Conservation (phyloP, 208 protist species). For the Wallacemonas sp. region DNA sequence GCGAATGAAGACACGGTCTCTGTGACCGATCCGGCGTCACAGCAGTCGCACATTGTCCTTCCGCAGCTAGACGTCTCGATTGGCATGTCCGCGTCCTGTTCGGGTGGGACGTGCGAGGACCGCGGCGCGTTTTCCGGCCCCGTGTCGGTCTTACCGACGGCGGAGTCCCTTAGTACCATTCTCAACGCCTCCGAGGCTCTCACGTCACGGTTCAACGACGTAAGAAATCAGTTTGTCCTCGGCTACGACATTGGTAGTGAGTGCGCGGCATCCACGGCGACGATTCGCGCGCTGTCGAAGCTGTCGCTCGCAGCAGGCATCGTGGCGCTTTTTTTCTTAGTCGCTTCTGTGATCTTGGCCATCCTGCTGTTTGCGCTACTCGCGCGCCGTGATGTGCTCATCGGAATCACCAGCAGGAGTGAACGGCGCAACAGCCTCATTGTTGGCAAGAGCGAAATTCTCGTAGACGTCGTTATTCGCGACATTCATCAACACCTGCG, state of each 20-base stretch:
- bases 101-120: slow-evolving; percentile 27
- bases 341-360: slow-evolving; percentile 18
- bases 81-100: slow-evolving; percentile 36
- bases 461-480: slow-evolving; percentile 21
- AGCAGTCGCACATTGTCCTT: slow-evolving; percentile 26
- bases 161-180: neutral
- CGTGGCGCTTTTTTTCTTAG: slow-evolving; percentile 29
- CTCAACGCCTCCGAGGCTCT: neutral
- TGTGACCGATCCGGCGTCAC: neutral
- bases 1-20: neutral
- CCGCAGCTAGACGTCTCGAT: slow-evolving; percentile 42
- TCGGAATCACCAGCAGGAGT: slow-evolving; percentile 21
- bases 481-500: slow-evolving; percentile 25
- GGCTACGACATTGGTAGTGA: slow-evolving; percentile 43
- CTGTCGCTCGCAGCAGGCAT: slow-evolving; percentile 26
- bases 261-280: slow-evolving; percentile 27
- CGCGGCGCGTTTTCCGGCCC: slow-evolving; percentile 23
- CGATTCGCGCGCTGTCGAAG: slow-evolving; percentile 11
- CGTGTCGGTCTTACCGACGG: slow-evolving; percentile 17
- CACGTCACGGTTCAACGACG: slow-evolving; percentile 17
- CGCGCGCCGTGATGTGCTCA: slow-evolving; percentile 23
- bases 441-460: slow-evolving; percentile 18
- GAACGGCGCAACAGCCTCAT: slow-evolving; percentile 16
- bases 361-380: slow-evolving; percentile 31
- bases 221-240: slow-evolving; percentile 36